Conservation (phyloP, 495 filamentous ascomycete species). For the Parachaetomium inaequale region DNA sequence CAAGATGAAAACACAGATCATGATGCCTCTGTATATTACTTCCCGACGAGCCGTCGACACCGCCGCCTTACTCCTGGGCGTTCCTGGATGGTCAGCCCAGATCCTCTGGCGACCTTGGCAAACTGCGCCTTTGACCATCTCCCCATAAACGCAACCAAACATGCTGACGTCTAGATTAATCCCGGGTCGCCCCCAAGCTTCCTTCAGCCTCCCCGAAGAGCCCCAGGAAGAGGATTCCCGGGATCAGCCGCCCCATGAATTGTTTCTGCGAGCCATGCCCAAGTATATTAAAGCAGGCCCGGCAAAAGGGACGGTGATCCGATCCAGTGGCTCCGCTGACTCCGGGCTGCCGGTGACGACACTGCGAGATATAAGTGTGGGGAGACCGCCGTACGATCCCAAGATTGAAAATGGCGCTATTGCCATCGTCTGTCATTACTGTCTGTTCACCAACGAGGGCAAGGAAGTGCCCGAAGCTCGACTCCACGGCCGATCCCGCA, state of each 20-base stretch:
- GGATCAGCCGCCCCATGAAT: conserved; percentile 8
- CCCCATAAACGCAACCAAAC: background rate
- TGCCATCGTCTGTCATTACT: conserved; percentile 14
- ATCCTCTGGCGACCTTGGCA: conserved; percentile 10
- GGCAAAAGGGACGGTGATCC: conserved; percentile 31
- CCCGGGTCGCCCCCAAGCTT: conserved; percentile 3
- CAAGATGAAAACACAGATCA: conserved; percentile 13
- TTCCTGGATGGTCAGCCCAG: conserved; percentile 13
- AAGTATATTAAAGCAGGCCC: conserved; percentile 24
- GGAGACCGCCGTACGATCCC: conserved; percentile 30
- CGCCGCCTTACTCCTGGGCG: background rate
- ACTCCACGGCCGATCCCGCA: conserved; percentile 11
- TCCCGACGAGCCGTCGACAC: conserved; percentile 23
- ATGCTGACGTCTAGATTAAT: conserved; percentile 21
- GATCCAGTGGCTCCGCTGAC: conserved; percentile 23
- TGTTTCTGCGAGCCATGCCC: conserved; percentile 1
- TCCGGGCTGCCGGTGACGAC: background rate
- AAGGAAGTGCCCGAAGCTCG: conserved; percentile 13
- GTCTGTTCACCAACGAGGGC: conserved; percentile 11
- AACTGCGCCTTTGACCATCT: conserved; percentile 12
- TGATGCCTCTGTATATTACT: background rate
- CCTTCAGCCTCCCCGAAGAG: conserved; percentile 13
- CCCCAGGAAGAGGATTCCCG: conserved; percentile 17
- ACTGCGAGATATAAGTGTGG: conserved; percentile 26
- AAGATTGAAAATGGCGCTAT: conserved; percentile 21